These are phyloP conservation scores for Elaeis guineensis DNA, from an alignment of 176 grass and related monocot species.

Conservation along the genomic window DNA sequence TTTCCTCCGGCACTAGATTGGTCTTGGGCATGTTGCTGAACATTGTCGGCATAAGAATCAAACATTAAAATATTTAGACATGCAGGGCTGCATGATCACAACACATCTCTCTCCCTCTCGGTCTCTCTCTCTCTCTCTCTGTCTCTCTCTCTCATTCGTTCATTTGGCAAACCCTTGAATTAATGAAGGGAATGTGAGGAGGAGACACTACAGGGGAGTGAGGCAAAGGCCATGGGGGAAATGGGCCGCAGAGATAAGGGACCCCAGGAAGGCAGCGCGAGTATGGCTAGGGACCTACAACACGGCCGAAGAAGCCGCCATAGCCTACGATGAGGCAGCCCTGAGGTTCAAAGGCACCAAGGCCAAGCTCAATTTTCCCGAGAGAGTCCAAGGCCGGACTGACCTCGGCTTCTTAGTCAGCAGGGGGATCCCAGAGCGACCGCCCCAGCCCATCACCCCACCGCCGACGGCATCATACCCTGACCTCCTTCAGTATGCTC, in stretches of 20 bases:
- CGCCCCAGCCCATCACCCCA: background rate
- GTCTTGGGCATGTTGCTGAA: no score
- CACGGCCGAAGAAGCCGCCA: background rate
- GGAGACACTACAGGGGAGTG: conserved; percentile 8
- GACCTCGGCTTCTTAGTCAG: background rate
- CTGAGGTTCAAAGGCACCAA: conserved; percentile 4
- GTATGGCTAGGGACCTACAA: conserved; percentile 3
- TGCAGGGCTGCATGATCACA: no score
- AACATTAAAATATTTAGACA: no score
- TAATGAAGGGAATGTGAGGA: conserved; percentile 4
- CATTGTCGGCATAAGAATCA: no score
- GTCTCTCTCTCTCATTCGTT: no score
- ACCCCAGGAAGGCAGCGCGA: background rate
- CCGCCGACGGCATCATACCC: background rate
- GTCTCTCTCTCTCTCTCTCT: no score
- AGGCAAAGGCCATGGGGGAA: conserved; percentile 14
- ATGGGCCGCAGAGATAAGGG: conserved; percentile 14
- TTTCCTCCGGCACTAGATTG: no score
- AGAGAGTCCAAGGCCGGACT: conserved; percentile 3
- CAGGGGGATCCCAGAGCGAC: background rate
- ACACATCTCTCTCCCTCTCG: no score
- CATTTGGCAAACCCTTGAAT: no score
- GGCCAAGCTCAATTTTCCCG: conserved; percentile 9
- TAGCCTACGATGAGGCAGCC: conserved; percentile 1
- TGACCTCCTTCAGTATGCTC: conserved; percentile 70